A percentile compares a stretch with the other conserved stretches of the same genome.
Evolutionary conservation across 2,329 filamentous ascomycete genomes (phyloP).

Genomic region (Helminthosporium solani): DNA sequence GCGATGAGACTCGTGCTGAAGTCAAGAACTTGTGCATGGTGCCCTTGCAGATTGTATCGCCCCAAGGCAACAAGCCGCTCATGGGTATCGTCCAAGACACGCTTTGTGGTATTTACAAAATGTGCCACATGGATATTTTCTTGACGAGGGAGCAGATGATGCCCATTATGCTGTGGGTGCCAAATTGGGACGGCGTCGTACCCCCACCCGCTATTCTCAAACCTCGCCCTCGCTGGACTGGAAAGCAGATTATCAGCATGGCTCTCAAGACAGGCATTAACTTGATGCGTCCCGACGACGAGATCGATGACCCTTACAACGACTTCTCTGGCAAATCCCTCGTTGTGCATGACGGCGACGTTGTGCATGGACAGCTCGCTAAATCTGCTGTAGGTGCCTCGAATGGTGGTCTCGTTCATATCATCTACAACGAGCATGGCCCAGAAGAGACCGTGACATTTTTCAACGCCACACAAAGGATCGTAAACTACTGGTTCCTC

Average conservation of each 20-base stretch:
- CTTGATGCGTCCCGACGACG: slow-evolving; percentile 59
- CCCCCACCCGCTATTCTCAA: slow-evolving; percentile 92
- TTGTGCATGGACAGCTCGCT: slow-evolving; percentile 85
- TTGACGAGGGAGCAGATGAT: slow-evolving; percentile 88
- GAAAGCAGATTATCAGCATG: slow-evolving; percentile 96
- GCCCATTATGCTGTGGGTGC: slow-evolving; percentile 97
- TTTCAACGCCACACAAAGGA: slow-evolving; percentile 91
- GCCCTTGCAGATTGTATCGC: slow-evolving; percentile 97
- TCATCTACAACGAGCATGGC: slow-evolving; percentile 94
- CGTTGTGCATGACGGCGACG: slow-evolving; percentile 79
- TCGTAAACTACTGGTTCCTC: slow-evolving; percentile 95
- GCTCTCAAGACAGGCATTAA: slow-evolving; percentile 86
- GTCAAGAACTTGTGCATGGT: slow-evolving; percentile 94
- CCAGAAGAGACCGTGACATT: slow-evolving; percentile 85
- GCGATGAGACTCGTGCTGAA: slow-evolving; percentile 93
- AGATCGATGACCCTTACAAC: slow-evolving; percentile 58
- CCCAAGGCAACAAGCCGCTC: slow-evolving; percentile 90
- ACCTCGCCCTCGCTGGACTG: slow-evolving; percentile 90
- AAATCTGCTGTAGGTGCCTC: slow-evolving; percentile 95
- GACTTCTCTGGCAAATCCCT: slow-evolving; percentile 78
- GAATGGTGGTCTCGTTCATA: slow-evolving; percentile 87
- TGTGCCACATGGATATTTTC: slow-evolving; percentile 83
- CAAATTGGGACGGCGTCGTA: slow-evolving; percentile 94
- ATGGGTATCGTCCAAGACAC: slow-evolving; percentile 99
- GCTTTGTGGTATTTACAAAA: slow-evolving; percentile 93